Conservation (phyloP, 257 asterid species). For the Agastache rugosa region DNA sequence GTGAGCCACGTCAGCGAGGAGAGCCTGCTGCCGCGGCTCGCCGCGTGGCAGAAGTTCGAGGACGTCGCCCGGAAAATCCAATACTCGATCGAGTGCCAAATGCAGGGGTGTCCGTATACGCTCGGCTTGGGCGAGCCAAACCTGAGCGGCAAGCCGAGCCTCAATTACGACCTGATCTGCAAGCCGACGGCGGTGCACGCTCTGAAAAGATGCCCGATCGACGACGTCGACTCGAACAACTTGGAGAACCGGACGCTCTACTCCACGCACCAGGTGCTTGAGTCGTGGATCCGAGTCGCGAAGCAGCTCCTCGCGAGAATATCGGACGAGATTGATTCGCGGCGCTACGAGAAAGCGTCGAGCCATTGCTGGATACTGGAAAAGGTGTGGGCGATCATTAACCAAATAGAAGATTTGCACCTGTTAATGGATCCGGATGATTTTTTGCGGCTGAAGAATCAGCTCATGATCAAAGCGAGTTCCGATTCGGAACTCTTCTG, state of each 20-base stretch:
- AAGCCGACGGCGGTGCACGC: slow-evolving; percentile 75
- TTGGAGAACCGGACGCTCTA: slow-evolving; percentile 67
- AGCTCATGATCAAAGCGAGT: slow-evolving; percentile 58
- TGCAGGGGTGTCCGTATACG: slow-evolving; percentile 79
- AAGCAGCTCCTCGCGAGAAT: slow-evolving; percentile 54
- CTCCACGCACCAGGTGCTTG: slow-evolving; percentile 72
- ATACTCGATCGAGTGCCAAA: slow-evolving; percentile 72
- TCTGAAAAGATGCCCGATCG: slow-evolving; percentile 58
- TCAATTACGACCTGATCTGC: slow-evolving; percentile 76
- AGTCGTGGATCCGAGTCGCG: slow-evolving; percentile 73
- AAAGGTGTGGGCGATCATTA: slow-evolving; percentile 62
- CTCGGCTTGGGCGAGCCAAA: slow-evolving; percentile 94
- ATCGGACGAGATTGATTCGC: slow-evolving; percentile 49
- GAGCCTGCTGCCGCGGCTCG: slow-evolving; percentile 75
- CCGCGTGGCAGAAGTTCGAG: slow-evolving; percentile 70
- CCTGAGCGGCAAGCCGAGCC: slow-evolving; percentile 77
- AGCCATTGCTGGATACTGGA: slow-evolving; percentile 71
- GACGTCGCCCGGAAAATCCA: slow-evolving; percentile 64
- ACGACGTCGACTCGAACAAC: slow-evolving; percentile 48
- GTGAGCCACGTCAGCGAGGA: slow-evolving; percentile 78
- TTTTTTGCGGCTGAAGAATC: slow-evolving; percentile 74
- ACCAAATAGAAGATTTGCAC: slow-evolving; percentile 71
- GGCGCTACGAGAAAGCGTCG: slow-evolving; percentile 51
- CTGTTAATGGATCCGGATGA: slow-evolving; percentile 87
- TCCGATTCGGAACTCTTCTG: slow-evolving; percentile 78